Conservation (phyloP, 2,329 filamentous ascomycete species). For the Pseudogymnoascus sp. region DNA sequence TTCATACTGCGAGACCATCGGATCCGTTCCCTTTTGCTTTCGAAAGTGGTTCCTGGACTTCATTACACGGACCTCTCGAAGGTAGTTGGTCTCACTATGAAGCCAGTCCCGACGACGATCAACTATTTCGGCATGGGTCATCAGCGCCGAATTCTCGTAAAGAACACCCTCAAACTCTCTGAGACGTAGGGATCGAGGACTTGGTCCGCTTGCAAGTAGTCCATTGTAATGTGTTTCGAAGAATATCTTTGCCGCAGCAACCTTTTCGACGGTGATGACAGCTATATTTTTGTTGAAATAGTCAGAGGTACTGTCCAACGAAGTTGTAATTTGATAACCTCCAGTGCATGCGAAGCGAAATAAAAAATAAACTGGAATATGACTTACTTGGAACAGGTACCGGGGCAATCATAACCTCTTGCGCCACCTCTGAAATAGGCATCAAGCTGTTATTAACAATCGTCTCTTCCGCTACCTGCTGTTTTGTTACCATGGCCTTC, state of each 20-base stretch:
- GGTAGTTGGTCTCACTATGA: constrained; percentile 60
- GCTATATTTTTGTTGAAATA: constrained; percentile 18
- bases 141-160: constrained; percentile 34
- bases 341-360: background rate
- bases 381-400: constrained; percentile 25
- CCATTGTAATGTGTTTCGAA: constrained; percentile 77
- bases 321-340: no score
- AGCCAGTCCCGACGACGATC: constrained; percentile 50
- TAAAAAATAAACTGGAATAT: background rate
- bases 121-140: constrained; percentile 47
- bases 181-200: constrained; percentile 52
- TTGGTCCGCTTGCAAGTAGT: constrained; percentile 46
- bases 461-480: constrained; percentile 21
- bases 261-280: constrained; percentile 60
- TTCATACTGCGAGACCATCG: constrained; percentile 61
- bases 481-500: constrained; percentile 16
- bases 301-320: background rate
- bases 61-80: constrained; percentile 63
- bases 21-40: constrained; percentile 34
- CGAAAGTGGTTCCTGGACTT: constrained; percentile 45
- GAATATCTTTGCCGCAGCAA: constrained; percentile 73
- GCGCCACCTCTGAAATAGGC: constrained; percentile 24
- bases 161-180: constrained; percentile 56
- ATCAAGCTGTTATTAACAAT: constrained; percentile 16
- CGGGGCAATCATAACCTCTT: constrained; percentile 16